These are phyloP conservation scores for Suillus alpinus DNA, from an alignment of 768 basidiomycete species.

Conservation along the genomic window DNA sequence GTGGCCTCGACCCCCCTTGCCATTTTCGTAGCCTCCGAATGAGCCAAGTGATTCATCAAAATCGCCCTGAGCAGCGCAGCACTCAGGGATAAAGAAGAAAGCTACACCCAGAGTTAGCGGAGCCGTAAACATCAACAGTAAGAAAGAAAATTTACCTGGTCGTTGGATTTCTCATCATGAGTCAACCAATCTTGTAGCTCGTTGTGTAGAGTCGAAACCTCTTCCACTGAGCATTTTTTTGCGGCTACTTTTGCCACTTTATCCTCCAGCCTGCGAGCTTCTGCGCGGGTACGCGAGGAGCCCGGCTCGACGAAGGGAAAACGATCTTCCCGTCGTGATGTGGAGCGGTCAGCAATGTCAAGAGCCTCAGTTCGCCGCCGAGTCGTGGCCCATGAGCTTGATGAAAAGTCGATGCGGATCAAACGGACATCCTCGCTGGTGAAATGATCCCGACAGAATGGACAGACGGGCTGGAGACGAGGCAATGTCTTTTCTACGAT, in stretches of 20 bases:
- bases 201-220: conserved; percentile 72
- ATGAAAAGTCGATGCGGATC: conserved; percentile 75
- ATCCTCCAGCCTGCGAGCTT: conserved; percentile 70
- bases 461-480: conserved; percentile 71
- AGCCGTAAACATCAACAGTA: conserved; percentile 2
- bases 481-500: conserved; percentile 80
- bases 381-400: conserved; percentile 69
- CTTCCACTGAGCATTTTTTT: conserved; percentile 86
- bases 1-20: conserved; percentile 61
- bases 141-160: conserved; percentile 47
- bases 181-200: conserved; percentile 77
- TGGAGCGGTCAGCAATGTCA: conserved; percentile 39
- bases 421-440: conserved; percentile 63
- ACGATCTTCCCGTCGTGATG: conserved; percentile 47
- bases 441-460: conserved; percentile 82
- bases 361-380: conserved; percentile 51
- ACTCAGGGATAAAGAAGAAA: conserved; percentile 69
- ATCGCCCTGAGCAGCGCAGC: conserved; percentile 79
- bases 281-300: conserved; percentile 42
- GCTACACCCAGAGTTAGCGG: conserved; percentile 34
- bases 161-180: conserved; percentile 55
- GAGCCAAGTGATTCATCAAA: conserved; percentile 77
- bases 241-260: conserved; percentile 76
- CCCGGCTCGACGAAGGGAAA: conserved; percentile 44
- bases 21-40: conserved; percentile 71